Conservation (phyloP, 768 basidiomycete genomes). For the Trametes meyenii region DNA sequence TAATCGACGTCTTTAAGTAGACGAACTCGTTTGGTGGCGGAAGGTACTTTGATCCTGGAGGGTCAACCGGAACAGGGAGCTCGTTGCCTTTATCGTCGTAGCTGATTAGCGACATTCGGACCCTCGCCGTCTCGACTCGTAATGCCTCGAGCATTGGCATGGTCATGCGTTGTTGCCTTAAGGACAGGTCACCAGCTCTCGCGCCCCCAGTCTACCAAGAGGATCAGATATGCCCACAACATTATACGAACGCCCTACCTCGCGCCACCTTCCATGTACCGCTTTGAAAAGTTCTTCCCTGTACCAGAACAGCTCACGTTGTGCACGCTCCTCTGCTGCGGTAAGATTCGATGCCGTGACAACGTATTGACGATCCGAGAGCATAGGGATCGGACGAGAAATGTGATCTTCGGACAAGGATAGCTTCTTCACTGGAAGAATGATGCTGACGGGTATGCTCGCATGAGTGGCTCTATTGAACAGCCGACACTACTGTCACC, state of each 20-base stretch:
- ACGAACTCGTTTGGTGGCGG: slow-evolving; percentile 65
- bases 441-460: slow-evolving; percentile 56
- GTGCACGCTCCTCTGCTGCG: slow-evolving; percentile 56
- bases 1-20: slow-evolving; percentile 56
- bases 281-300: slow-evolving; percentile 80
- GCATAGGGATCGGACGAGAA: slow-evolving; percentile 75
- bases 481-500: slow-evolving; percentile 23
- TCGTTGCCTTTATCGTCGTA: slow-evolving; percentile 31
- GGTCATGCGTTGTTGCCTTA: slow-evolving; percentile 79
- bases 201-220: slow-evolving; percentile 69
- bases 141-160: slow-evolving; percentile 78
- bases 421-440: slow-evolving; percentile 75
- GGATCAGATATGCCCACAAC: background rate
- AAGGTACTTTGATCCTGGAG: slow-evolving; percentile 47
- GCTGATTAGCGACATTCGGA: slow-evolving; percentile 55
- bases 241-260: slow-evolving; percentile 52
- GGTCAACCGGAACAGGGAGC: slow-evolving; percentile 26
- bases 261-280: slow-evolving; percentile 78
- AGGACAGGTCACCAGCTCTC: slow-evolving; percentile 73
- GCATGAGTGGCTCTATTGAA: too few species aligned
- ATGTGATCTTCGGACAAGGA: slow-evolving; percentile 58
- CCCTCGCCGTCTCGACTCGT: slow-evolving; percentile 63
- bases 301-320: slow-evolving; percentile 94
- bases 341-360: slow-evolving; percentile 74
- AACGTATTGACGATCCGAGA: slow-evolving; percentile 91